phyloP scores from a whole-genome alignment of 345 rosid genomes.

The Balakata baccata region DNA sequence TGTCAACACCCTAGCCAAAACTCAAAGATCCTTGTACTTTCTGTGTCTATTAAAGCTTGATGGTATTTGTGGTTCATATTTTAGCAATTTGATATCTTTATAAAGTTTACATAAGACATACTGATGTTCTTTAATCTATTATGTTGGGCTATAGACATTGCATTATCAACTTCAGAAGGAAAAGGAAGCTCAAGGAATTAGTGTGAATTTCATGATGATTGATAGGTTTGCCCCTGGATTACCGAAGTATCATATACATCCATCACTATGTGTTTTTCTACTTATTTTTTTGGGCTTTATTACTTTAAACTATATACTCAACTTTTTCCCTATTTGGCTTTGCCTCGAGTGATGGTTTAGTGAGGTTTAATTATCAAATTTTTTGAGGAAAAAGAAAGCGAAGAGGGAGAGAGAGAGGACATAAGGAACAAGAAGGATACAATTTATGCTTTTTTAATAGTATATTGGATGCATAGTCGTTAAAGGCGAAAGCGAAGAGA shows the following conservation, averaged over 20 bases:
- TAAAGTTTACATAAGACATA: not conserved
- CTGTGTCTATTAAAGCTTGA: not conserved
- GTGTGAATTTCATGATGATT: slow-evolving; percentile 56
- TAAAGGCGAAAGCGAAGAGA: no score
- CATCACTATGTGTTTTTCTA: not conserved
- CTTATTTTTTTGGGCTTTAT: not conserved
- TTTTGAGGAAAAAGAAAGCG: not conserved
- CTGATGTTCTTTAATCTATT: not conserved
- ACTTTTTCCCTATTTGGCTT: not conserved
- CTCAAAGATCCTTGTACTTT: not conserved
- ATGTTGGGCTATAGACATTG: slow-evolving; percentile 49
- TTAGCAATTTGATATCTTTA: not conserved
- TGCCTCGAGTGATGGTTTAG: not conserved
- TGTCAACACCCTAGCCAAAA: not conserved
- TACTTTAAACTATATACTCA: not conserved
- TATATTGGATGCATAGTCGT: no score
- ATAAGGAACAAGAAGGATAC: not conserved
- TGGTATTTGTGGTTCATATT: not conserved
- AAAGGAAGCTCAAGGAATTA: slow-evolving; percentile 42
- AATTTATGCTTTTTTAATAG: not conserved
- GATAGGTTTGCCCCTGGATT: slow-evolving; percentile 51
- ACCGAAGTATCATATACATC: not conserved
- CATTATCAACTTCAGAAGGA: slow-evolving; percentile 45
- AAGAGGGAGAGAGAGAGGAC: not conserved
- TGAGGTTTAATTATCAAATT: no score